These are phyloP conservation scores for Russula sp. DNA, from an alignment of 768 basidiomycete species.

Conservation along the genomic window DNA sequence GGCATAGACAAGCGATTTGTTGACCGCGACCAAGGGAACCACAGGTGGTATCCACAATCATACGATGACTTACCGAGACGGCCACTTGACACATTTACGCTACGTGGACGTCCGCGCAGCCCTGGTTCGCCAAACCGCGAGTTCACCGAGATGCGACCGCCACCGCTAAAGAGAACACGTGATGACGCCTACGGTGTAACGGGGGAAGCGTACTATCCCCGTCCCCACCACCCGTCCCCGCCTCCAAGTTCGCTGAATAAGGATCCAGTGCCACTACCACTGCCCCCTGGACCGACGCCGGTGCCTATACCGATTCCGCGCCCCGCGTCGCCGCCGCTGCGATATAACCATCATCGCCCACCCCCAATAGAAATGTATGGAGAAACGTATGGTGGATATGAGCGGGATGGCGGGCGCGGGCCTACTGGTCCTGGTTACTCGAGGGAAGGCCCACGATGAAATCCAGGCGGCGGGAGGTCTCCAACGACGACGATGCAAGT, in stretches of 20 bases:
- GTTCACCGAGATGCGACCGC: conserved; percentile 15
- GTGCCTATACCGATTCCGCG: conserved; percentile 17
- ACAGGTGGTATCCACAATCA: conserved; percentile 9
- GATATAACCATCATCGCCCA: conserved; percentile 4
- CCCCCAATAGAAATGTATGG: conserved; percentile 4
- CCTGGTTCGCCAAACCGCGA: conserved; percentile 12
- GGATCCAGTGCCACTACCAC: not conserved
- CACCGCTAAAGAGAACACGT: conserved; percentile 21
- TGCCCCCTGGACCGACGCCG: not conserved
- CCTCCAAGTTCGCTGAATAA: not conserved
- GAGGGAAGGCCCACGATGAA: conserved; percentile 8
- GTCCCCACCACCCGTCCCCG: not conserved
- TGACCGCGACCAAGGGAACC: conserved; percentile 15
- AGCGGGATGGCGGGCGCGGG: conserved; percentile 7
- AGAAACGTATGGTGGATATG: conserved; percentile 4
- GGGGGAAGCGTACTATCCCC: conserved; percentile 7
- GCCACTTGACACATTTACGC: not conserved
- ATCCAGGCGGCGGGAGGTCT: not conserved
- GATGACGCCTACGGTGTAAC: conserved; percentile 16
- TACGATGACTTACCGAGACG: conserved; percentile 6
- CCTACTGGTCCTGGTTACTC: conserved; percentile 1
- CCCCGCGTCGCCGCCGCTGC: not conserved
- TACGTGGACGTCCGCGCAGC: conserved; percentile 22
- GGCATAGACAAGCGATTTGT: conserved; percentile 12
- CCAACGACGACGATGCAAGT: not conserved